Conservation (phyloP, 345 rosid species). For the Citrus trifoliata region DNA sequence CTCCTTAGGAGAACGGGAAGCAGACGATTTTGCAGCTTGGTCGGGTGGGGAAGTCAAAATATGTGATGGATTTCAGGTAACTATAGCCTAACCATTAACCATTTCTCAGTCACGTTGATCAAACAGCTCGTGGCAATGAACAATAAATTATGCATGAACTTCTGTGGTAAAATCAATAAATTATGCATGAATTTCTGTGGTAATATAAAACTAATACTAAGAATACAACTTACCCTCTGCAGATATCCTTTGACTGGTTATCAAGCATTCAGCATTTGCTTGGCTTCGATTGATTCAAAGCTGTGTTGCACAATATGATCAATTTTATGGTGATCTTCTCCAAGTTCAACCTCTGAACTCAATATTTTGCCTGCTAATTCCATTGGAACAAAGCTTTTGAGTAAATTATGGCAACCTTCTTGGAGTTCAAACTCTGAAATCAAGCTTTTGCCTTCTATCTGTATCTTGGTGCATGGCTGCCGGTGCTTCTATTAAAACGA, state of each 20-base stretch:
- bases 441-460: background rate
- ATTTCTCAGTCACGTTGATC: background rate
- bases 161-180: no score
- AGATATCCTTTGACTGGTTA: slow-evolving; percentile 86
- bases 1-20: slow-evolving; percentile 50
- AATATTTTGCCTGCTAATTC: background rate
- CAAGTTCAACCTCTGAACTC: slow-evolving; percentile 57
- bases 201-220: background rate
- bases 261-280: slow-evolving; percentile 83
- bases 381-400: background rate
- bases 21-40: slow-evolving; percentile 90
- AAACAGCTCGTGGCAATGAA: background rate
- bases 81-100: background rate
- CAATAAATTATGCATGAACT: background rate
- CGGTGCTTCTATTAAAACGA: no score
- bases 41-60: slow-evolving; percentile 65
- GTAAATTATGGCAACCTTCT: background rate
- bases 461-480: background rate
- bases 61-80: slow-evolving; percentile 86
- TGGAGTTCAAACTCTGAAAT: background rate
- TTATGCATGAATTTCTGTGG: no score
- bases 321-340: background rate
- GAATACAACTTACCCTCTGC: slow-evolving; percentile 13
- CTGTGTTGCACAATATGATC: slow-evolving; percentile 73
- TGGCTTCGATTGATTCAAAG: slow-evolving; percentile 89